Conservation (phyloP, 495 filamentous ascomycete genomes). For the Entonaema liquescens region DNA sequence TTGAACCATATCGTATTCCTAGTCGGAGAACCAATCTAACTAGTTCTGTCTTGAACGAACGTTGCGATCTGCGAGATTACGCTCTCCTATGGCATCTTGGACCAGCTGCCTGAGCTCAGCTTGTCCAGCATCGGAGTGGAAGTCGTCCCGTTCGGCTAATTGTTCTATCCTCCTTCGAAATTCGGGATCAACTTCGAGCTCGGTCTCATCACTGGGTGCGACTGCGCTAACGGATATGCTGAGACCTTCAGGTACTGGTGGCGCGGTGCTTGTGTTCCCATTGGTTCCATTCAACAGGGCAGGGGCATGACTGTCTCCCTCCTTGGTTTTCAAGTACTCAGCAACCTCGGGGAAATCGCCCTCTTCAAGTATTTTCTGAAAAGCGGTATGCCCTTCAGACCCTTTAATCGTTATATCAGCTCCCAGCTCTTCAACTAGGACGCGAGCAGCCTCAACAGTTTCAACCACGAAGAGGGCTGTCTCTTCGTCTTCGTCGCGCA, state of each 20-base stretch:
- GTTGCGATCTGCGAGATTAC: constrained; percentile 65
- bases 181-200: constrained; percentile 70
- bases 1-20: constrained; percentile 36
- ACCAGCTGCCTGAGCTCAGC: constrained; percentile 72
- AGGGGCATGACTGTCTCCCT: constrained; percentile 50
- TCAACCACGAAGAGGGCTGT: constrained; percentile 90
- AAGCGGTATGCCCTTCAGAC: constrained; percentile 72
- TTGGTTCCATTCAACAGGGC: constrained; percentile 38
- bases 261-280: constrained; percentile 44
- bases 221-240: constrained; percentile 72
- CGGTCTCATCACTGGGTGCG: constrained; percentile 66
- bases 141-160: constrained; percentile 75
- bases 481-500: constrained; percentile 88
- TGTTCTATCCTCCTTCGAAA: constrained; percentile 80
- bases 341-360: constrained; percentile 73
- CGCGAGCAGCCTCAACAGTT: constrained; percentile 74
- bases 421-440: constrained; percentile 81
- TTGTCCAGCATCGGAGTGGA: constrained; percentile 75
- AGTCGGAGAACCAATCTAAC: background rate
- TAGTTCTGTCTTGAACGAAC: constrained; percentile 68
- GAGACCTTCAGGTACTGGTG: constrained; percentile 72
- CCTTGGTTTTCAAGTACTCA: constrained; percentile 67
- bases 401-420: constrained; percentile 70
- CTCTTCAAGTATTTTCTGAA: constrained; percentile 75
- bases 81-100: constrained; percentile 69